phyloP scores from a whole-genome alignment of 495 filamentous ascomycete species.

The Amorphotheca resinae region DNA sequence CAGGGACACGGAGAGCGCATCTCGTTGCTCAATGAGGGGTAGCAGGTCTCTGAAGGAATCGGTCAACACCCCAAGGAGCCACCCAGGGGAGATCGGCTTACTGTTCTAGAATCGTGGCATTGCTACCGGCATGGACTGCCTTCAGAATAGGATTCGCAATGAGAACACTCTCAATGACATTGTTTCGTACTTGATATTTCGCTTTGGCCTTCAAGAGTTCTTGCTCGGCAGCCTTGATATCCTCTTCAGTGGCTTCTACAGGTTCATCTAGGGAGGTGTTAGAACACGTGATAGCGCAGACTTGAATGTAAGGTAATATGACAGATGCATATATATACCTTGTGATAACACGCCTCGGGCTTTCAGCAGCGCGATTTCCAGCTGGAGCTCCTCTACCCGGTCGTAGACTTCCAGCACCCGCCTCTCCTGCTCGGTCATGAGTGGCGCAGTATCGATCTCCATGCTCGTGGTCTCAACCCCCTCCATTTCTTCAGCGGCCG shows the following conservation, averaged over 20 bases:
- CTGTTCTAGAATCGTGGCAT: conserved; percentile 55
- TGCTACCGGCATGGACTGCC: conserved; percentile 57
- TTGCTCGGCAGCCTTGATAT: conserved; percentile 44
- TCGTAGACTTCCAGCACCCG: conserved; percentile 55
- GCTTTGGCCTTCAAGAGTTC: conserved; percentile 58
- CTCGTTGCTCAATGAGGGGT: conserved; percentile 52
- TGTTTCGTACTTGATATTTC: conserved; percentile 50
- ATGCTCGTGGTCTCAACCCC: conserved; percentile 9
- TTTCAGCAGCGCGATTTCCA: conserved; percentile 56
- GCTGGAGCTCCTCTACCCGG: conserved; percentile 51
- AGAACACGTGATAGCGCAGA: neutral
- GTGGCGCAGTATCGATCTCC: conserved; percentile 23
- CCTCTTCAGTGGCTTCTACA: conserved; percentile 25
- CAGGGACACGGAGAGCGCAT: conserved; percentile 46
- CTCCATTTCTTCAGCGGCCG: conserved; percentile 11
- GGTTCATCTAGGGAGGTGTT: conserved; percentile 10
- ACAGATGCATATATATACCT: conserved; percentile 8
- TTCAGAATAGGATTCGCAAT: conserved; percentile 62
- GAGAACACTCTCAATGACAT: conserved; percentile 52
- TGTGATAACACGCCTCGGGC: conserved; percentile 31
- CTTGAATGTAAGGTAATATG: neutral
- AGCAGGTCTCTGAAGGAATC: conserved; percentile 43
- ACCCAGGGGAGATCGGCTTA: conserved; percentile 22
- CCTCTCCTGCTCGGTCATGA: conserved; percentile 48
- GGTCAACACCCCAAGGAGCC: conserved; percentile 1